Evolutionary conservation across 257 asterid genomes (phyloP).

Genomic region (Solanum verrucosum): DNA sequence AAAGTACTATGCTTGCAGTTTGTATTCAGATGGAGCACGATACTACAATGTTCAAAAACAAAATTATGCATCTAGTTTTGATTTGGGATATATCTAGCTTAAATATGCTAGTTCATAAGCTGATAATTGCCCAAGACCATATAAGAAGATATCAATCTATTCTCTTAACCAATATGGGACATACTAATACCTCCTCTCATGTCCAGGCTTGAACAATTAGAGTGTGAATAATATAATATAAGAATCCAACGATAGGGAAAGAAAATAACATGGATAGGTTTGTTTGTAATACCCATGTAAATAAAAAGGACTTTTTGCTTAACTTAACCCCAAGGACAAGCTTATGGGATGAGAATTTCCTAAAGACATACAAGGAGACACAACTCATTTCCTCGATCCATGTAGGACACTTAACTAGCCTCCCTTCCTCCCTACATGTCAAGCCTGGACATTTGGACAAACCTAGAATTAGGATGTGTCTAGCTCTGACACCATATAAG

Average conservation of each 20-base stretch:
- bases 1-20: background rate
- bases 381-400: background rate
- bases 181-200: background rate
- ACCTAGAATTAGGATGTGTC: background rate
- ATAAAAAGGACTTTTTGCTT: background rate
- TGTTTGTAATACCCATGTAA: background rate
- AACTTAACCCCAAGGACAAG: background rate
- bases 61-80: background rate
- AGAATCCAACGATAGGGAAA: background rate
- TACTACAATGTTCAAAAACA: background rate
- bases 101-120: background rate
- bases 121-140: background rate
- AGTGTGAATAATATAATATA: background rate
- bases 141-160: background rate
- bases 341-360: background rate
- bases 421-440: background rate
- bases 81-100: background rate
- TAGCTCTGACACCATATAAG: background rate
- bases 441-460: background rate
- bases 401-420: background rate
- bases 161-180: background rate
- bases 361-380: background rate
- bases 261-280: background rate
- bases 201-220: background rate
- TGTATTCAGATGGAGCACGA: background rate